Conservation (phyloP, 2,329 filamentous ascomycete genomes). For the Pleurostoma richardsiae region DNA sequence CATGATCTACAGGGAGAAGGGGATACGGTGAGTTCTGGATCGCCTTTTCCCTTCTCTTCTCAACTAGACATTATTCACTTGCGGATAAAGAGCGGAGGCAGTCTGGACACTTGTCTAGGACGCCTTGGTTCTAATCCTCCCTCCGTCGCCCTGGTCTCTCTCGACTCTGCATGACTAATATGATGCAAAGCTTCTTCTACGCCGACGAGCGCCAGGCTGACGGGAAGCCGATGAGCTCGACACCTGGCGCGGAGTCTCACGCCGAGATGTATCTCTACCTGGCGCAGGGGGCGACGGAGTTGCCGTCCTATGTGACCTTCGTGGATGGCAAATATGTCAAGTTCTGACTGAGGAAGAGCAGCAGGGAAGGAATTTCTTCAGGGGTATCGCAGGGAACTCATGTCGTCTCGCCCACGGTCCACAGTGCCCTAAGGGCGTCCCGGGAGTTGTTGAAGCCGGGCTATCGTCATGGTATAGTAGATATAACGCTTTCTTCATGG, state of each 20-base stretch:
- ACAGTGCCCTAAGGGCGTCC: too few species aligned
- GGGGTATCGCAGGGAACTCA: too few species aligned
- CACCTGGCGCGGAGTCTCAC: slow-evolving; percentile 3
- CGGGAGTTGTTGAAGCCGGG: too few species aligned
- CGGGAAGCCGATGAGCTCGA: slow-evolving; percentile 1
- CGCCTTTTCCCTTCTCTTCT: background rate
- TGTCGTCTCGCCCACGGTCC: too few species aligned
- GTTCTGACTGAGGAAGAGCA: background rate
- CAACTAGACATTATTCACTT: too few species aligned
- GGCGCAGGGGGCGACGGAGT: slow-evolving; percentile 2
- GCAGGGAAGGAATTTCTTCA: too few species aligned
- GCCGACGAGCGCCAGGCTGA: slow-evolving; percentile 9
- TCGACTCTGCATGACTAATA: background rate
- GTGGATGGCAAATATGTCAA: slow-evolving; percentile 6
- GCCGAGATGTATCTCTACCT: slow-evolving; percentile 2
- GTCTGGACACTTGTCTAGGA: too few species aligned
- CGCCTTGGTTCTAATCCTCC: too few species aligned
- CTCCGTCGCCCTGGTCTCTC: too few species aligned
- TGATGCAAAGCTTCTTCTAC: slow-evolving; percentile 7
- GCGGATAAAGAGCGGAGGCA: too few species aligned
- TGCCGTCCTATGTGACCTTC: slow-evolving; percentile 9
- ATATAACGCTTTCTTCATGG: too few species aligned
- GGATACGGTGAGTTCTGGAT: slow-evolving; percentile 6
- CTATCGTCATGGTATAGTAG: too few species aligned
- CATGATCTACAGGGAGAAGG: slow-evolving; percentile 5